Percentiles rank a stretch among this genome's conserved stretches.
Evolutionary conservation across 164 flowering plant species (phyloP).

Genomic region (Chimonanthus praecox): DNA sequence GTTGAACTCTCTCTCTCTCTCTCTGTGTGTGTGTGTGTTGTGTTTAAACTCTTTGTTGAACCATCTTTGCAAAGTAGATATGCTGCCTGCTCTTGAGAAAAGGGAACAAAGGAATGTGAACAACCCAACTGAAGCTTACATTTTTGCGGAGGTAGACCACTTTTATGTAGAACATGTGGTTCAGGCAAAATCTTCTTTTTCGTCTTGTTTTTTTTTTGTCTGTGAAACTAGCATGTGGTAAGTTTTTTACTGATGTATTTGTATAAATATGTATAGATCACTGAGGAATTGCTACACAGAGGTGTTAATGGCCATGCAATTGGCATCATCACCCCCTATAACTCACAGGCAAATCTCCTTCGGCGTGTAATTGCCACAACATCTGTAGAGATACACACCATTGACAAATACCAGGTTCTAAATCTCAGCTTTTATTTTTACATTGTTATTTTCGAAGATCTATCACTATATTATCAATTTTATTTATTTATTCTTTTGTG

Average conservation of each 20-base stretch:
- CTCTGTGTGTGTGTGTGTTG: too few species aligned
- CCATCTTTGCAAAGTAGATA: constrained; percentile 34
- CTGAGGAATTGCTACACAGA: constrained; percentile 37
- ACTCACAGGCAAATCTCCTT: constrained; percentile 74
- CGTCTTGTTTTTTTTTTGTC: not conserved
- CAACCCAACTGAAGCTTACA: constrained; percentile 71
- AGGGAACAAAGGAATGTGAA: constrained; percentile 61
- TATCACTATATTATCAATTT: not conserved
- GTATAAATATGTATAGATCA: constrained; percentile 31
- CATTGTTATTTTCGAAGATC: not conserved
- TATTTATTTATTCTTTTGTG: too few species aligned
- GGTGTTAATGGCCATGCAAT: constrained; percentile 64
- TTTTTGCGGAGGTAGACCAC: constrained; percentile 57
- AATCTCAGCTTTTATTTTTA: not conserved
- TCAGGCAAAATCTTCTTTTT: not conserved
- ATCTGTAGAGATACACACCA: constrained; percentile 91
- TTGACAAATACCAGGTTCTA: constrained; percentile 94
- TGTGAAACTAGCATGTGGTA: not conserved
- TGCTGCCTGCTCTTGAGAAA: constrained; percentile 65
- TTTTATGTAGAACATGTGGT: not conserved
- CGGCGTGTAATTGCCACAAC: constrained; percentile 30
- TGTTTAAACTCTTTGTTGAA: constrained; percentile 7
- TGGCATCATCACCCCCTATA: constrained; percentile 95
- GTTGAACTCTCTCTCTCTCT: constrained; percentile 23
- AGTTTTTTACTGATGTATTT: not conserved